A percentile compares a stretch with the other conserved stretches of the same genome.
Conservation (phyloP, 139 green algal genomes). For the Asterochloris sp. region DNA sequence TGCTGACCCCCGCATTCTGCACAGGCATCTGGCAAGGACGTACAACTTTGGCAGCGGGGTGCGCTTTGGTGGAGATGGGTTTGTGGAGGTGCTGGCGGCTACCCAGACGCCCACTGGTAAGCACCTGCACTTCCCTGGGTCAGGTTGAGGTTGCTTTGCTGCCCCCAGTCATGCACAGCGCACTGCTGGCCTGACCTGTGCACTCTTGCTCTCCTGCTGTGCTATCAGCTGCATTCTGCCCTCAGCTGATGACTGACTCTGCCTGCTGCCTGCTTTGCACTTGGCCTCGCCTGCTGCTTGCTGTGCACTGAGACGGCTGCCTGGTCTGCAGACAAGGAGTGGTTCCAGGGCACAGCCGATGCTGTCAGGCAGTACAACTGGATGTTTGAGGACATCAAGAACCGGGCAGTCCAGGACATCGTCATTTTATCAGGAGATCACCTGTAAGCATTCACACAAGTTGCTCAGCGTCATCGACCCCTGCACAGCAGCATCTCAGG, state of each 20-base stretch:
- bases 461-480: not conserved
- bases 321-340: conserved; percentile 54
- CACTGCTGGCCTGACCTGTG: no score
- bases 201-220: no score
- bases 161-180: no score
- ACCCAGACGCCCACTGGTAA: conserved; percentile 23
- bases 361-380: conserved; percentile 96
- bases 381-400: conserved; percentile 92
- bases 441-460: conserved; percentile 47
- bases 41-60: conserved; percentile 96
- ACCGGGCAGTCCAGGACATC: conserved; percentile 91
- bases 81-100: conserved; percentile 78
- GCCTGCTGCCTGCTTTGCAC: no score
- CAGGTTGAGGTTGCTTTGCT: no score
- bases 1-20: not conserved
- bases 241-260: no score
- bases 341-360: conserved; percentile 96
- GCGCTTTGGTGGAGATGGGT: conserved; percentile 82
- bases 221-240: no score
- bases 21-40: conserved; percentile 84
- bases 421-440: conserved; percentile 95
- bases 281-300: no score
- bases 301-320: not conserved
- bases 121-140: no score
- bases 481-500: not conserved